phyloP scores from a whole-genome alignment of 305 asterid genomes.

The Fraxinus paxiana region DNA sequence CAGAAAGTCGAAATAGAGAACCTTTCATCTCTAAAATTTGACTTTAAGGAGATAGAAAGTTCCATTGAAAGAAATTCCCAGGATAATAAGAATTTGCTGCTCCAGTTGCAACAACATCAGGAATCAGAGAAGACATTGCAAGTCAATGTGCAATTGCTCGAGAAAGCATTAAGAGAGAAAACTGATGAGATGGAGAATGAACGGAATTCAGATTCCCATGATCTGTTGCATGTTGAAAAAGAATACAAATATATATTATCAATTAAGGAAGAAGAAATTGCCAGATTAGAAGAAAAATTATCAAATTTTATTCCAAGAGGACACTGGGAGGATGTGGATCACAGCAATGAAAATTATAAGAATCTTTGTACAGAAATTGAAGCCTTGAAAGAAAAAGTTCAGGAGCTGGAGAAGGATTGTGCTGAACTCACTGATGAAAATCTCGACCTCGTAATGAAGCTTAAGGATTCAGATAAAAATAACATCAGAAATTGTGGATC shows the following conservation, averaged over 20 bases:
- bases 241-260: conserved; percentile 38
- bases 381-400: conserved; percentile 52
- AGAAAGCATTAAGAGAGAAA: conserved; percentile 40
- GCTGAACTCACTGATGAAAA: conserved; percentile 84
- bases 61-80: conserved; percentile 29
- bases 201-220: conserved; percentile 33
- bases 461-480: conserved; percentile 49
- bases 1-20: conserved; percentile 67
- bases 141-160: conserved; percentile 37
- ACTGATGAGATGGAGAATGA: conserved; percentile 43
- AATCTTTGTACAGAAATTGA: conserved; percentile 45
- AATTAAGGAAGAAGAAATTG: conserved; percentile 50
- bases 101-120: conserved; percentile 36
- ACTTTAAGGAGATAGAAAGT: conserved; percentile 26
- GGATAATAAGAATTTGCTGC: conserved; percentile 32
- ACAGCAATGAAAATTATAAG: conserved; percentile 20
- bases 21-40: conserved; percentile 41
- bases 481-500: conserved; percentile 35
- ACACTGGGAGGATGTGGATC: conserved; percentile 20
- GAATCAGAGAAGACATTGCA: conserved; percentile 54
- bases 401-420: conserved; percentile 76
- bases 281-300: conserved; percentile 37
- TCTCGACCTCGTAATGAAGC: conserved; percentile 65
- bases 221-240: conserved; percentile 33
- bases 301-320: conserved; percentile 21